Conservation (phyloP, 139 green algal genomes). For the Chlamydomonas sphaeroides region DNA sequence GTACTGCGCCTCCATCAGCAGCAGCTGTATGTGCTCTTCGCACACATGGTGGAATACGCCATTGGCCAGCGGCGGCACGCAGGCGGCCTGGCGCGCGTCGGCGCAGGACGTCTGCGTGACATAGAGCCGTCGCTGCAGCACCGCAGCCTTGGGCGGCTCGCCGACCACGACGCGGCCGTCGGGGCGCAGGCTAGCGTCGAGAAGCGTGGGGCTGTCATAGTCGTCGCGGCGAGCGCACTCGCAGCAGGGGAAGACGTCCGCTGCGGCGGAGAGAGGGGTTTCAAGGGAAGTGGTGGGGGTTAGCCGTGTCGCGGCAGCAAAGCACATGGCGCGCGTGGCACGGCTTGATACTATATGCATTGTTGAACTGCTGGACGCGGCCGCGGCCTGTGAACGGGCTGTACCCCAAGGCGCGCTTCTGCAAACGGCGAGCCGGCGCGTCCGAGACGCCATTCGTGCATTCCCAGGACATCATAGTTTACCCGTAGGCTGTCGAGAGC, state of each 20-base stretch:
- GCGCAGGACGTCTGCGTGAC: slow-evolving; percentile 11
- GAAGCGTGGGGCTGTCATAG: neutral
- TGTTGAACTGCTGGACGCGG: neutral
- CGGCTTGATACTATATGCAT: neutral
- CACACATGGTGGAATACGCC: slow-evolving; percentile 4
- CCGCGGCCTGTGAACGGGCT: too few species aligned
- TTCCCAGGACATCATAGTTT: neutral
- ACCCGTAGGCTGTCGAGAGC: too few species aligned
- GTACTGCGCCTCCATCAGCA: neutral
- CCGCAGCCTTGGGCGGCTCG: neutral
- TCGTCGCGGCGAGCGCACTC: neutral
- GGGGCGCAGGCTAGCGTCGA: neutral
- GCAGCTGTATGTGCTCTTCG: slow-evolving; percentile 16
- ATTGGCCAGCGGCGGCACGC: neutral
- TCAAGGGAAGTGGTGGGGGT: neutral
- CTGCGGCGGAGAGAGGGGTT: neutral
- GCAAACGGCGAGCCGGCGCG: too few species aligned
- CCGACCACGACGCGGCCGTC: neutral
- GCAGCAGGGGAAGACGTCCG: slow-evolving; percentile 1
- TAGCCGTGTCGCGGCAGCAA: neutral
- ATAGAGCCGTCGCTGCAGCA: neutral
- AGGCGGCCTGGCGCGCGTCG: neutral
- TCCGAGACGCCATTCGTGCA: neutral
- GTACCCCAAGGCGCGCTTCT: neutral
- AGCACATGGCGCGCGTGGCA: too few species aligned